Percentiles rank a stretch among this genome's conserved stretches.
Evolutionary conservation across 2,329 filamentous ascomycete species (phyloP).

Genomic region (Sclerotinia trifoliorum): DNA sequence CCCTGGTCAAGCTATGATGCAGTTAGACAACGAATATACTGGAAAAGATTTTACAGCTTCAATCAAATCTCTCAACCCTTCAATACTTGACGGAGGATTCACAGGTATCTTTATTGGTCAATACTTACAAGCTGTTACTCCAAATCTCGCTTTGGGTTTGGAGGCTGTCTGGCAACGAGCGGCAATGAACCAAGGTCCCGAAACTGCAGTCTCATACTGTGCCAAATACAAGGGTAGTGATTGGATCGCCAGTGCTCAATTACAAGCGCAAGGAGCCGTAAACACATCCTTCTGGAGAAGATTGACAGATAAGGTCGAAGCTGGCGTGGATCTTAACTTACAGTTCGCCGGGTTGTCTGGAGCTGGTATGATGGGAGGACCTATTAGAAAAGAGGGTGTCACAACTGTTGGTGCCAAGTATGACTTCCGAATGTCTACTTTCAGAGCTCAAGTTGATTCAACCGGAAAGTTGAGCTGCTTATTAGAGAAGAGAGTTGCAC

Average conservation of each 20-base stretch:
- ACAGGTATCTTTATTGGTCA: conserved; percentile 95
- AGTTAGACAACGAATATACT: conserved; percentile 93
- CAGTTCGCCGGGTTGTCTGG: conserved; percentile 68
- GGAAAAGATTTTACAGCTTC: conserved; percentile 91
- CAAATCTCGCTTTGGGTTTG: conserved; percentile 79
- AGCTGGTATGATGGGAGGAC: conserved; percentile 69
- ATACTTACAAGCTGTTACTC: conserved; percentile 92
- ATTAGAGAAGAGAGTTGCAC: conserved; percentile 92
- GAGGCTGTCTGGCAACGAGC: conserved; percentile 93
- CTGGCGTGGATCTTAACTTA: conserved; percentile 90
- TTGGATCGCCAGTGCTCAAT: conserved; percentile 89
- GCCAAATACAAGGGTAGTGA: conserved; percentile 87
- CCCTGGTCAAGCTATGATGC: conserved; percentile 77
- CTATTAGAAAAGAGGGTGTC: conserved; percentile 78
- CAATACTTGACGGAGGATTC: conserved; percentile 81
- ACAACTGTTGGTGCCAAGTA: conserved; percentile 96
- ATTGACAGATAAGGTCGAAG: conserved; percentile 92
- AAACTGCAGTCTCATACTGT: conserved; percentile 85
- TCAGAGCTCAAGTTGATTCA: conserved; percentile 94
- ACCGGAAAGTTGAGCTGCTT: conserved; percentile 90
- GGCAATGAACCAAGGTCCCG: conserved; percentile 80
- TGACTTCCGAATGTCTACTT: conserved; percentile 93
- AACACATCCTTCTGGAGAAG: conserved; percentile 93
- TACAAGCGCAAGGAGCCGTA: conserved; percentile 76
- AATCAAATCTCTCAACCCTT: conserved; percentile 95